Evolutionary conservation across 2,329 filamentous ascomycete species (phyloP), one percentile per base, ranked within the genome.

Genomic region (Aspergillus jensenii): DNA sequence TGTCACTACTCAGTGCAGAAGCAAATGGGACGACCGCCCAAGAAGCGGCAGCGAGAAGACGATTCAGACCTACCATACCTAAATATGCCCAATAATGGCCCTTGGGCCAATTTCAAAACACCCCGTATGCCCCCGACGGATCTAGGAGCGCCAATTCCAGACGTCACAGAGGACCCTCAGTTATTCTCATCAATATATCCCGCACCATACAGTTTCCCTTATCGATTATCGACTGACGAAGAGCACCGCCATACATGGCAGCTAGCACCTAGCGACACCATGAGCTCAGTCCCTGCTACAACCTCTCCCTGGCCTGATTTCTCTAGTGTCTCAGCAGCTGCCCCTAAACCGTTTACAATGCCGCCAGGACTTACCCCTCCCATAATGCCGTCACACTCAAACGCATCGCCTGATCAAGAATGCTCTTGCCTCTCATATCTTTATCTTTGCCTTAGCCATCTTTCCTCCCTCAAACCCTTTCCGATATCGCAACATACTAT

Each of bases 1-100:
- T 80, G 78, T 60, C 74, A 78, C 55, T 80, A 80, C 63, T 80
- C 78, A 4, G 63, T 74, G 55, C 78, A 80, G 63, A 80, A 80
- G 62, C 77, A 75, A 60, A 80, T 80, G 78, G 78, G 78, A 25
- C 70, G 78, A 15, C 78, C 78, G 1, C 75, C 75, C 19, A 79
- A 78, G 68, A 77, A 74, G 59, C 71, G 71, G 50, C 65, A 67
- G 40, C 67, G 69, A 40, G 65, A 71, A 39, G 69, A 74, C 9
- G 66, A 74, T 7, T 65, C 72, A n/a, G 62, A 62, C 37, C 39
- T 52, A 17, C 58, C 64, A 14, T 45, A 59, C 25, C 59, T 62
- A 44, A 55, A 51, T 23, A 50, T 64, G 11, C 39, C 62, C 15
- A 45, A 46, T 15, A 61, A 59, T 56, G 64, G 63, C 23, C 17